These are phyloP conservation scores for Cryptococcus depauperatus DNA, from an alignment of 1,284 basidiomycete species.

Conservation along the genomic window DNA sequence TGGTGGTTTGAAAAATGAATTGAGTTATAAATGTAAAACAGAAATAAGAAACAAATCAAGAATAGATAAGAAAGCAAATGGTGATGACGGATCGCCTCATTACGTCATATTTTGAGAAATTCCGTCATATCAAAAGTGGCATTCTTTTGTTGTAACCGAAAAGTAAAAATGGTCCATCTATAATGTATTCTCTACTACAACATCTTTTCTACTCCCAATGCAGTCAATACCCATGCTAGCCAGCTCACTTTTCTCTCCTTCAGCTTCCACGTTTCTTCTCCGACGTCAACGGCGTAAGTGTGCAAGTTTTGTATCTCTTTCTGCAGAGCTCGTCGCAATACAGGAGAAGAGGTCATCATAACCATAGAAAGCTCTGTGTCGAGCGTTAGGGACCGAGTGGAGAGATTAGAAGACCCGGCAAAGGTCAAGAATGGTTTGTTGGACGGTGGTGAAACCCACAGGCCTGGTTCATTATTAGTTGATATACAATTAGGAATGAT, in stretches of 20 bases:
- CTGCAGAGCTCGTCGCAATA: constrained; percentile 43
- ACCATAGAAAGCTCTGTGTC: constrained; percentile 91
- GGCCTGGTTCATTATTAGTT: constrained; percentile 51
- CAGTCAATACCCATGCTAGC: constrained; percentile 59
- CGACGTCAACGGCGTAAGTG: constrained; percentile 46
- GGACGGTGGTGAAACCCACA: constrained; percentile 60
- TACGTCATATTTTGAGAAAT: neutral
- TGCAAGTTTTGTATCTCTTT: constrained; percentile 48
- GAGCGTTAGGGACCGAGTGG: constrained; percentile 78
- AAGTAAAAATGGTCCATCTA: neutral
- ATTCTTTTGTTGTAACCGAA: neutral
- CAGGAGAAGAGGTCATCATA: constrained; percentile 58
- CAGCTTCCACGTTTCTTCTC: constrained; percentile 46
- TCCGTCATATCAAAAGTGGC: constrained; percentile 1
- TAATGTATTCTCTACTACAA: constrained; percentile 15
- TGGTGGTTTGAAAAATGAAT: neutral
- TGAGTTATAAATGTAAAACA: neutral
- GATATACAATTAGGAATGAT: neutral
- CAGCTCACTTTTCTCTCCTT: constrained; percentile 59
- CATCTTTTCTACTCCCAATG: constrained; percentile 44
- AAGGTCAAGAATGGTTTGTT: constrained; percentile 64
- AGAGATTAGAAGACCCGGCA: constrained; percentile 93
- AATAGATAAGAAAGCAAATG: neutral
- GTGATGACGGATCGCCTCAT: neutral
- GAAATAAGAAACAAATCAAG: neutral